Conservation (phyloP, 2,329 filamentous ascomycete genomes). For the Sarocladium oryzae region DNA sequence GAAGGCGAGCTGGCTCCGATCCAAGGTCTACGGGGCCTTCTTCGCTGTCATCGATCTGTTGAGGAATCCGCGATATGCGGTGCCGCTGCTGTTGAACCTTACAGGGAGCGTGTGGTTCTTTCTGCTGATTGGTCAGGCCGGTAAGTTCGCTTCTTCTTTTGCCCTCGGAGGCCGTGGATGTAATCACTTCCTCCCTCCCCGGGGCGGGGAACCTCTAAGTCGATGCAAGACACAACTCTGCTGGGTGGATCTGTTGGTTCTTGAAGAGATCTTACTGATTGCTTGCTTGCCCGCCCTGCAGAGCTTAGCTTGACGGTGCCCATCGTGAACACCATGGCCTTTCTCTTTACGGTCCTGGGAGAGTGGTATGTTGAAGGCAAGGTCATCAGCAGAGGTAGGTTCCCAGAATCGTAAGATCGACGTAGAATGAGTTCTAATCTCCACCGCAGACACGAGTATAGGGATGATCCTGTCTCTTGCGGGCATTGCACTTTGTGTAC, state of each 20-base stretch:
- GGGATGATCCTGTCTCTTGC: slow-evolving; percentile 74
- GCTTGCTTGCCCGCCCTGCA: slow-evolving; percentile 30
- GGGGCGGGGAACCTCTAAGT: too few relatives aligned
- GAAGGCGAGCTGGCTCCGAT: slow-evolving; percentile 52
- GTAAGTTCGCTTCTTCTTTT: slow-evolving; percentile 45
- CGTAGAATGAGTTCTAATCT: too few relatives aligned
- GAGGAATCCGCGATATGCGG: slow-evolving; percentile 72
- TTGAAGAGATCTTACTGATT: too few relatives aligned
- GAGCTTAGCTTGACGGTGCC: slow-evolving; percentile 91
- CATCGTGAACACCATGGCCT: slow-evolving; percentile 89
- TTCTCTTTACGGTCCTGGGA: slow-evolving; percentile 90
- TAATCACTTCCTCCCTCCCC: too few relatives aligned
- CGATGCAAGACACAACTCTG: not conserved
- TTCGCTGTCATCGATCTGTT: slow-evolving; percentile 76
- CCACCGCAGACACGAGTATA: slow-evolving; percentile 77
- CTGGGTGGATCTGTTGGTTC: too few relatives aligned
- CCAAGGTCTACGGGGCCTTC: slow-evolving; percentile 56
- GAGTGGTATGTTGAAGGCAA: slow-evolving; percentile 95
- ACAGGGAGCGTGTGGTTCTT: slow-evolving; percentile 98
- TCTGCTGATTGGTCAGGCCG: slow-evolving; percentile 82
- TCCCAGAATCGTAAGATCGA: not conserved
- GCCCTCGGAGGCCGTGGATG: too few relatives aligned
- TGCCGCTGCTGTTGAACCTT: slow-evolving; percentile 80
- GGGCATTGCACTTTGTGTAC: slow-evolving; percentile 79
- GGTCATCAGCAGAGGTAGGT: slow-evolving; percentile 72